Conservation (phyloP, 2,329 filamentous ascomycete species). For the Sporothrix euskadiensis region DNA sequence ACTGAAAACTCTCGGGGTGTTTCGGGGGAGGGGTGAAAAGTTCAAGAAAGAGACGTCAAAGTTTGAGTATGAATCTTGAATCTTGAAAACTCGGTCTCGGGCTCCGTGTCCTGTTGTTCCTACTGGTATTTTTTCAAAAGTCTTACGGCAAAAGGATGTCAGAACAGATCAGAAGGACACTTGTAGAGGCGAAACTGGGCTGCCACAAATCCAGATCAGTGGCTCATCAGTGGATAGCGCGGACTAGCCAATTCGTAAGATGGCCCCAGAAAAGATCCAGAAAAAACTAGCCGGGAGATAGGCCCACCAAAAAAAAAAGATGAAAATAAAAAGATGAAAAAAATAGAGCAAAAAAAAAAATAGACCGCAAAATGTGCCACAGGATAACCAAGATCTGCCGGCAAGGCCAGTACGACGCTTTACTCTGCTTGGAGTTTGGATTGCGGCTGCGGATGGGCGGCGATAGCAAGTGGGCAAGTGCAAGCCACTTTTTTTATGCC, state of each 20-base stretch:
- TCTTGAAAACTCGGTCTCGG: neutral
- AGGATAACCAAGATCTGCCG: neutral
- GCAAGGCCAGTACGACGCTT: neutral
- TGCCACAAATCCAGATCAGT: neutral
- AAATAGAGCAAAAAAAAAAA: neutral
- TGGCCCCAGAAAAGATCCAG: slow-evolving; percentile 6
- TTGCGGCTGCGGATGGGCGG: neutral
- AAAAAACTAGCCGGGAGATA: neutral
- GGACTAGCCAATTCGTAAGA: neutral
- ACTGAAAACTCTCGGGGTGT: neutral
- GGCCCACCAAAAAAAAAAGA: neutral
- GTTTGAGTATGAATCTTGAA: neutral
- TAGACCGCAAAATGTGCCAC: neutral
- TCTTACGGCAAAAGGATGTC: neutral
- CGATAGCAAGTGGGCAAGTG: neutral
- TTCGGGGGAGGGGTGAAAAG: neutral
- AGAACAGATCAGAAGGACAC: neutral
- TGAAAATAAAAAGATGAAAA: too few relatives aligned
- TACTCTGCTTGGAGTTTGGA: neutral
- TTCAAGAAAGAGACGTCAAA: neutral
- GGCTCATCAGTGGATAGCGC: neutral
- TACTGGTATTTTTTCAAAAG: neutral
- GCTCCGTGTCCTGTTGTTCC: neutral
- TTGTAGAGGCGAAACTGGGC: neutral
- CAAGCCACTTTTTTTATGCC: neutral